A percentile compares a stretch with the other conserved stretches of the same genome.
Conservation (phyloP, 768 basidiomycete genomes). For the Lentinula boryana region DNA sequence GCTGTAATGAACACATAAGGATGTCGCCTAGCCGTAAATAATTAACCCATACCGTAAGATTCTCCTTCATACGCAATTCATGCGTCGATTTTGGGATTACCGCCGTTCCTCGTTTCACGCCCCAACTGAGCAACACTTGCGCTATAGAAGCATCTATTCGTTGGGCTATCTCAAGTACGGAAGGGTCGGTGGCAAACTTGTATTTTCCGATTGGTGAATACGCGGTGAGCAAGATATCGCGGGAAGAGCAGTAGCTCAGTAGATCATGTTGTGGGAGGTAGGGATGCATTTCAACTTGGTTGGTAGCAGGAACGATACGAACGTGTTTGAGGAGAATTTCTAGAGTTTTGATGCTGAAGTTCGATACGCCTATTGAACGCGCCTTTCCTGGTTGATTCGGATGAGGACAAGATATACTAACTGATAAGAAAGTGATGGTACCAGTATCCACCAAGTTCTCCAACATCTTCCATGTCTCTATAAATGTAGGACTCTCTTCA, state of each 20-base stretch:
- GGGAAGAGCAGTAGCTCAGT: constrained; percentile 31
- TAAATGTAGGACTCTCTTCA: constrained; percentile 21
- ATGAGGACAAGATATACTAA: constrained; percentile 21
- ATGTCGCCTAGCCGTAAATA: background rate
- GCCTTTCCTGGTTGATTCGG: constrained; percentile 24
- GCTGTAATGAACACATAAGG: constrained; percentile 18
- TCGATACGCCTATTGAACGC: constrained; percentile 41
- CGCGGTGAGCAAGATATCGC: constrained; percentile 39
- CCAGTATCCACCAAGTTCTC: constrained; percentile 31
- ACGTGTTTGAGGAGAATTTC: constrained; percentile 28
- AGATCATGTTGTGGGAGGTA: constrained; percentile 39
- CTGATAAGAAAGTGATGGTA: constrained; percentile 14
- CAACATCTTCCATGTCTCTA: constrained; percentile 36
- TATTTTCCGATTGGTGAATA: constrained; percentile 39
- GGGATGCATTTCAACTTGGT: constrained; percentile 38
- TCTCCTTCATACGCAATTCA: constrained; percentile 33
- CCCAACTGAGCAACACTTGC: constrained; percentile 54
- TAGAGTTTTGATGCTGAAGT: constrained; percentile 39
- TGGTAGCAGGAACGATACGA: constrained; percentile 37
- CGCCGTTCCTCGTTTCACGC: constrained; percentile 42
- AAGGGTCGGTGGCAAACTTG: constrained; percentile 21
- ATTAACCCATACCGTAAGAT: constrained; percentile 24
- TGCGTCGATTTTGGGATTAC: constrained; percentile 51
- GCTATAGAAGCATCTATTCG: constrained; percentile 26
- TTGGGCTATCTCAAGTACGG: constrained; percentile 20